These are phyloP conservation scores for Neofusicoccum umdonicola DNA, from an alignment of 2,329 filamentous ascomycete species.

Conservation along the genomic window DNA sequence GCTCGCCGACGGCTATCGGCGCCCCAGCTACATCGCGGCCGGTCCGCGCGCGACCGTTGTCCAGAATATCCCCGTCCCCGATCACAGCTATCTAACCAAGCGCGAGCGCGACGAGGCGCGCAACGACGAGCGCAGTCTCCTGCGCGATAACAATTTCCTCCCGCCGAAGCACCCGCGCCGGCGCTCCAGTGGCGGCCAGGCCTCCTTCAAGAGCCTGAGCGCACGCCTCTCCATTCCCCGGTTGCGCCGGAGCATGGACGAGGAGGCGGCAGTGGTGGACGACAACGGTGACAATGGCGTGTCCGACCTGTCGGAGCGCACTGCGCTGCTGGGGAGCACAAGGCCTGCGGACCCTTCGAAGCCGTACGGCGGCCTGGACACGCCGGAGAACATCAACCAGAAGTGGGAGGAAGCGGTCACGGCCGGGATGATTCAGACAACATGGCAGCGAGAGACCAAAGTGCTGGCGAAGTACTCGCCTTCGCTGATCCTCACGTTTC, in stretches of 20 bases:
- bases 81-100: conserved; percentile 48
- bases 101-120: conserved; percentile 54
- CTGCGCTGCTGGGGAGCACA: conserved; percentile 44
- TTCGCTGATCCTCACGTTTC: conserved; percentile 47
- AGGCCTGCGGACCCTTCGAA: conserved; percentile 31
- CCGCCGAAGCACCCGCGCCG: conserved; percentile 49
- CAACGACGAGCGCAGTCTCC: conserved; percentile 57
- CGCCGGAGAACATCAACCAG: conserved; percentile 48
- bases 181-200: conserved; percentile 29
- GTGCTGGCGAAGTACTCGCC: conserved; percentile 60
- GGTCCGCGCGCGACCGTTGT: conserved; percentile 69
- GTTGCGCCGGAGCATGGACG: conserved; percentile 31
- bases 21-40: conserved; percentile 73
- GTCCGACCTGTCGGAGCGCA: conserved; percentile 41
- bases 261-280: conserved; percentile 25
- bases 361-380: conserved; percentile 49
- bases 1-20: conserved; percentile 66
- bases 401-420: conserved; percentile 69
- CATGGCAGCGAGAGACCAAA: conserved; percentile 86
- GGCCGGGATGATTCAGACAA: conserved; percentile 78
- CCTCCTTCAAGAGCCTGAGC: conserved; percentile 25
- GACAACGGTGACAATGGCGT: conserved; percentile 14
- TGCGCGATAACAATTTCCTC: conserved; percentile 60
- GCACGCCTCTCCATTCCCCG: conserved; percentile 31
- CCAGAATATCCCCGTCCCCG: conserved; percentile 55